These are phyloP conservation scores for Solanum hybrid DNA, from an alignment of 305 asterid species.

Conservation along the genomic window DNA sequence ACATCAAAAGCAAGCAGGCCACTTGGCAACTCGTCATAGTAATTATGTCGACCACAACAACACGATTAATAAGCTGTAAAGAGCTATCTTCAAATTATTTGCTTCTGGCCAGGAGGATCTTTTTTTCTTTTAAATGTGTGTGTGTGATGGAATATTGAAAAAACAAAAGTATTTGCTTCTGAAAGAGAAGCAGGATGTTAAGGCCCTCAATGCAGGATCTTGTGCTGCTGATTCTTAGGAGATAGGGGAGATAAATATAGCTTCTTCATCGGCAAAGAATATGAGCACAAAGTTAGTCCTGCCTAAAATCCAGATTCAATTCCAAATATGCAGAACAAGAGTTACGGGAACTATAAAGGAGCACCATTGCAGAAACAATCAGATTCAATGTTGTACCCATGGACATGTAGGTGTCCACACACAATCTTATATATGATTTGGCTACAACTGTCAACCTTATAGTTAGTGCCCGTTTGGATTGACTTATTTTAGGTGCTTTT, in stretches of 20 bases:
- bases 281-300: neutral
- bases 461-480: neutral
- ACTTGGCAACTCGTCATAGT: neutral
- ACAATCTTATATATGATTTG: neutral
- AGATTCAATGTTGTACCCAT: neutral
- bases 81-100: neutral
- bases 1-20: neutral
- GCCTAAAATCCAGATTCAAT: neutral
- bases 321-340: neutral
- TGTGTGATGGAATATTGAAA: neutral
- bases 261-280: neutral
- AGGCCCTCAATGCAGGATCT: neutral
- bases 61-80: neutral
- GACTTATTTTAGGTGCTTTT: no score
- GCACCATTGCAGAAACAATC: neutral
- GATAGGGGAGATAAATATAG: neutral
- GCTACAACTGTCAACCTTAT: neutral
- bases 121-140: neutral
- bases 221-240: neutral
- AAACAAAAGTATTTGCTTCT: neutral
- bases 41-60: neutral
- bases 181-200: neutral
- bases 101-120: neutral
- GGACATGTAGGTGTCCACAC: neutral
- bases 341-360: neutral